Conservation (phyloP, 106 monocot genomes). For the Dendrobium catenatum region DNA sequence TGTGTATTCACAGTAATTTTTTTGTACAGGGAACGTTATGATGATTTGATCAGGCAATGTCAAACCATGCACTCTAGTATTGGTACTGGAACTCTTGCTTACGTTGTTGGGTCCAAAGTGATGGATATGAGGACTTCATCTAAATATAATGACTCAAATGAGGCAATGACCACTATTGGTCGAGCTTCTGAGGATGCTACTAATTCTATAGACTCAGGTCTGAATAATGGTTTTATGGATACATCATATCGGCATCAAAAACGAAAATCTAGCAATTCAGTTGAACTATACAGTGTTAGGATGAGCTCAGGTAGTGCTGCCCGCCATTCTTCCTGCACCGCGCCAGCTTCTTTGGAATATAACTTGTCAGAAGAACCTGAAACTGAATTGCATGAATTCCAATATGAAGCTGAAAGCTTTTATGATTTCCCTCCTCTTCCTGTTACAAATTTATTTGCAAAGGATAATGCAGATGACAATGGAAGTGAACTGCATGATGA, state of each 20-base stretch:
- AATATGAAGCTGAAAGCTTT: constrained; percentile 39
- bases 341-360: constrained; percentile 19
- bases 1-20: background rate
- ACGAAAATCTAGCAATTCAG: constrained; percentile 47
- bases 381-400: constrained; percentile 28
- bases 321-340: constrained; percentile 32
- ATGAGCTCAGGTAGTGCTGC: constrained; percentile 28
- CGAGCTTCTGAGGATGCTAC: constrained; percentile 25
- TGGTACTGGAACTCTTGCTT: constrained; percentile 92
- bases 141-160: constrained; percentile 42
- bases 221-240: constrained; percentile 22
- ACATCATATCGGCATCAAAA: constrained; percentile 25
- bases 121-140: constrained; percentile 90
- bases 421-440: constrained; percentile 79
- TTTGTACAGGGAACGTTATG: constrained; percentile 81
- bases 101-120: constrained; percentile 89
- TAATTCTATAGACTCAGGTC: constrained; percentile 17
- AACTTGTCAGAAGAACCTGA: constrained; percentile 26
- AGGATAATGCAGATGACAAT: constrained; percentile 20
- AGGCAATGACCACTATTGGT: constrained; percentile 21
- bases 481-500: constrained; percentile 20
- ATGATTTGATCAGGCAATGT: constrained; percentile 74
- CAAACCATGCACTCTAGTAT: constrained; percentile 83
- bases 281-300: constrained; percentile 32
- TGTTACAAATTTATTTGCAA: constrained; percentile 78